Conservation (phyloP, 352 stramenopile genomes). For the Phytophthora aleatoria region DNA sequence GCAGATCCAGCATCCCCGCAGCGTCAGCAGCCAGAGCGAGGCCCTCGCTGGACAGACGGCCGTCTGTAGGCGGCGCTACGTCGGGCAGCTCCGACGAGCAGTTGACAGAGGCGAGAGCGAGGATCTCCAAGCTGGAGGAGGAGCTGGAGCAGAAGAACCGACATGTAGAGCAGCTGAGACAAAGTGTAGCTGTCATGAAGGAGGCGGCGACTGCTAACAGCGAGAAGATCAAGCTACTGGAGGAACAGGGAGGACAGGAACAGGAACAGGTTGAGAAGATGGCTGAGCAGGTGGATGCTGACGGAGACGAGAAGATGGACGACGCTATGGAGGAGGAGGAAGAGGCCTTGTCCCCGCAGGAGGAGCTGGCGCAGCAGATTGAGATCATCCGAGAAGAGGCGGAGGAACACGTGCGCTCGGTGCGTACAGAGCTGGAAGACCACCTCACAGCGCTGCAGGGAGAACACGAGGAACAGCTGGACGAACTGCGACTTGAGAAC, state of each 20-base stretch:
- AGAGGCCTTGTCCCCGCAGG: slow-evolving; percentile 25
- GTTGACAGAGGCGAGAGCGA: slow-evolving; percentile 50
- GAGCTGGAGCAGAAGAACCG: slow-evolving; percentile 75
- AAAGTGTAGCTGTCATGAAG: slow-evolving; percentile 59
- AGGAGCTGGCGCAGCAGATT: slow-evolving; percentile 54
- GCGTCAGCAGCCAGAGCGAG: slow-evolving; percentile 13
- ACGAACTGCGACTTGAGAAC: slow-evolving; percentile 64
- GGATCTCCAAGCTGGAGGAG: slow-evolving; percentile 65
- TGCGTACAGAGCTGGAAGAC: slow-evolving; percentile 71
- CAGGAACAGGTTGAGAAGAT: slow-evolving; percentile 21
- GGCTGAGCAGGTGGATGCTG: slow-evolving; percentile 21
- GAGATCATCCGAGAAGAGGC: slow-evolving; percentile 57
- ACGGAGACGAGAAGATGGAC: slow-evolving; percentile 30
- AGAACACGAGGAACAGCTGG: slow-evolving; percentile 59
- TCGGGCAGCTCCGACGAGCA: slow-evolving; percentile 44
- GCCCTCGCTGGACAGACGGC: slow-evolving; percentile 39
- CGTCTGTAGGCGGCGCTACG: slow-evolving; percentile 10
- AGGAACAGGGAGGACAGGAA: slow-evolving; percentile 33
- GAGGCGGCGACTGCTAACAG: slow-evolving; percentile 37
- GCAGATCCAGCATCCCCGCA: slow-evolving; percentile 10
- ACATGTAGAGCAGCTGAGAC: slow-evolving; percentile 69
- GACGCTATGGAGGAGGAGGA: slow-evolving; percentile 41
- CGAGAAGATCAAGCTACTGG: slow-evolving; percentile 35
- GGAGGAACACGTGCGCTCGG: slow-evolving; percentile 59
- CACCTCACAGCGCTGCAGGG: slow-evolving; percentile 57